A percentile compares a stretch with the other conserved stretches of the same genome.
These are phyloP conservation scores for Triticum timopheevii DNA, from an alignment of 176 grass and related monocot genomes.

Conservation along the genomic window DNA sequence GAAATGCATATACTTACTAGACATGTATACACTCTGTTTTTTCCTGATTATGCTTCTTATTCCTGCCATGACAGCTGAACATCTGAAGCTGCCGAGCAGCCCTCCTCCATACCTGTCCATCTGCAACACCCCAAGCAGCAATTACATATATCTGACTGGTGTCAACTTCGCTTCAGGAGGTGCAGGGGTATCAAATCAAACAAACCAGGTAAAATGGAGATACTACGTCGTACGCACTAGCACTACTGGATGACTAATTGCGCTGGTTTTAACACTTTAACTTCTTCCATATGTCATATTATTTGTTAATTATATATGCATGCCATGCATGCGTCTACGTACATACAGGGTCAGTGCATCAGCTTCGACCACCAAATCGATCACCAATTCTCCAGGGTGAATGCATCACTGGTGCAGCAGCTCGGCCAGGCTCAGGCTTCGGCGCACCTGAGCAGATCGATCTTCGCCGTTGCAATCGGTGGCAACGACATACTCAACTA, in stretches of 20 bases:
- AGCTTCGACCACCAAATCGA: slow-evolving; percentile 60
- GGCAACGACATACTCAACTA: slow-evolving; percentile 65
- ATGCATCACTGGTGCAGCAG: slow-evolving; percentile 42
- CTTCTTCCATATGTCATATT: background rate
- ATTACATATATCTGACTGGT: slow-evolving; percentile 32
- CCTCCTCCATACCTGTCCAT: slow-evolving; percentile 56
- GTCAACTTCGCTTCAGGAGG: slow-evolving; percentile 81
- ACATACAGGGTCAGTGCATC: slow-evolving; percentile 47
- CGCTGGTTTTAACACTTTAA: background rate
- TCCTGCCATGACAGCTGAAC: slow-evolving; percentile 33
- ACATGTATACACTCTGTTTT: background rate
- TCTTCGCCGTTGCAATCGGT: slow-evolving; percentile 64
- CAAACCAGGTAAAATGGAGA: slow-evolving; percentile 38
- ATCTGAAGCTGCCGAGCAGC: slow-evolving; percentile 35
- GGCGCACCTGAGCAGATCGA: slow-evolving; percentile 50
- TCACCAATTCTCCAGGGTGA: slow-evolving; percentile 22
- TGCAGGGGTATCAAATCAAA: slow-evolving; percentile 48
- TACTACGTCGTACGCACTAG: background rate
- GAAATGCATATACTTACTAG: background rate
- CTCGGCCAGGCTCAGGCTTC: slow-evolving; percentile 34
- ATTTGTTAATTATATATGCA: background rate
- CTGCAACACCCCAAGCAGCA: slow-evolving; percentile 21
- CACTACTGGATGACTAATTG: background rate
- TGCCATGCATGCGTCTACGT: background rate
- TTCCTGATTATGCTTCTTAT: background rate